Evolutionary conservation across 148 eudicot genomes (phyloP), one percentile per base, ranked within the genome.

Genomic region (Fagopyrum homotropicum): DNA sequence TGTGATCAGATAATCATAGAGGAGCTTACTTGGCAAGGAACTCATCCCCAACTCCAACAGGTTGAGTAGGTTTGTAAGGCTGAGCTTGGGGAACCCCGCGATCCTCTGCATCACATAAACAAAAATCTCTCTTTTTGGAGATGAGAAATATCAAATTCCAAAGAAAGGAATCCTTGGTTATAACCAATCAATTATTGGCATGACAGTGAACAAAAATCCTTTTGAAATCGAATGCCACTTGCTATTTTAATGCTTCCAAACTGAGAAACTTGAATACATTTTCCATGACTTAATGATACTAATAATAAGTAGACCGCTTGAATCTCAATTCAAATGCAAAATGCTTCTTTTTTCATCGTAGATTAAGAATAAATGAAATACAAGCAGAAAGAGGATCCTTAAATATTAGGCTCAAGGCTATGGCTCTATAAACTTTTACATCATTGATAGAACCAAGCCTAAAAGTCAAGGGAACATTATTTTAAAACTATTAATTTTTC

Each of bases 21-120:
- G 22, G 45, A 77, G 57, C 91, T 88, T 88, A 83, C 98, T 89
- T 91, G 78, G 77, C 83, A 9, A 91, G 71, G 80, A 94, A 94
- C 78, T 91, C 97, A 9, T 91, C 93, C 73, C 90, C 93, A n/a
- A 68, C 16, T 40, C 63, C 63, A 54, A 75, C 57, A 49, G 83
- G 70, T 74, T 82, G 87, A 75, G 85, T 52, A 16, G 98, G 88
- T 85, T 82, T 88, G 54, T 83, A 89, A 10, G 91, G 76, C 19
- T 82, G 87, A 77, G 78, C 81, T 49, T 80, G 91, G 52, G 91
- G 93, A 54, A 76, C 46, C 47, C 54, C 82, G 45, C 72, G 91
- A 56, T 77, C 85, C 77, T 84, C 98, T 68, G 46, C 72, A 40
- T 11, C 47, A 57, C 29, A 57, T 19, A 57, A 57, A 57, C 10